These are phyloP conservation scores for Boletus sp. DNA, from an alignment of 1,284 basidiomycete genomes.

Conservation along the genomic window DNA sequence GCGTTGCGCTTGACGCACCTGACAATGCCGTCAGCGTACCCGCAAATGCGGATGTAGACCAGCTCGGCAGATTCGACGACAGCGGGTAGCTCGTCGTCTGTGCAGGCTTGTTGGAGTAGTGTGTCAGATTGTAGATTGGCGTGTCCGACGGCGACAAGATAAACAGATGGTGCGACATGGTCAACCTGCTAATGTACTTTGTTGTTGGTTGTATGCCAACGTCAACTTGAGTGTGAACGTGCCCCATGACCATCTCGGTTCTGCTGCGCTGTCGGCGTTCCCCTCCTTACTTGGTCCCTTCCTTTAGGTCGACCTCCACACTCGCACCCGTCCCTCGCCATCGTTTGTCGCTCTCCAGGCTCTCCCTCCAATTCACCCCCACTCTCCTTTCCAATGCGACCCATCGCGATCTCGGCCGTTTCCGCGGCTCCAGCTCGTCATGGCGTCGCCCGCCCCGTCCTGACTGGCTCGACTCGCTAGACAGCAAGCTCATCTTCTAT, in stretches of 20 bases:
- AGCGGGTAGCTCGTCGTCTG: conserved; percentile 58
- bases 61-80: conserved; percentile 75
- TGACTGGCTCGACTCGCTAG: conserved; percentile 38
- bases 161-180: conserved; percentile 82
- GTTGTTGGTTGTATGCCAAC: conserved; percentile 15
- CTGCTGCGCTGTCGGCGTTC: conserved; percentile 7
- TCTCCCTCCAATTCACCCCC: conserved; percentile 17
- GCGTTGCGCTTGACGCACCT: conserved; percentile 70
- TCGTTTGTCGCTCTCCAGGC: conserved; percentile 2
- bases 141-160: conserved; percentile 78
- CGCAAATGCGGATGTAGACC: conserved; percentile 83
- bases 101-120: conserved; percentile 70
- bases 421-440: conserved; percentile 14
- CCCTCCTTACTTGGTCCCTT: background rate
- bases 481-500: conserved; percentile 39
- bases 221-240: background rate
- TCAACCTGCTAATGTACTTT: conserved; percentile 19
- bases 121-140: conserved; percentile 74
- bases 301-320: background rate
- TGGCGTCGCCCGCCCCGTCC: conserved; percentile 30
- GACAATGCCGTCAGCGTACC: conserved; percentile 82
- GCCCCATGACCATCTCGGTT: conserved; percentile 6
- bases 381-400: conserved; percentile 21
- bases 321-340: conserved; percentile 3
- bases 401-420: conserved; percentile 21